A percentile compares a stretch with the other conserved stretches of the same genome.
Evolutionary conservation across 2,329 filamentous ascomycete species (phyloP).

Genomic region (Trichophyton mentagrophytes): DNA sequence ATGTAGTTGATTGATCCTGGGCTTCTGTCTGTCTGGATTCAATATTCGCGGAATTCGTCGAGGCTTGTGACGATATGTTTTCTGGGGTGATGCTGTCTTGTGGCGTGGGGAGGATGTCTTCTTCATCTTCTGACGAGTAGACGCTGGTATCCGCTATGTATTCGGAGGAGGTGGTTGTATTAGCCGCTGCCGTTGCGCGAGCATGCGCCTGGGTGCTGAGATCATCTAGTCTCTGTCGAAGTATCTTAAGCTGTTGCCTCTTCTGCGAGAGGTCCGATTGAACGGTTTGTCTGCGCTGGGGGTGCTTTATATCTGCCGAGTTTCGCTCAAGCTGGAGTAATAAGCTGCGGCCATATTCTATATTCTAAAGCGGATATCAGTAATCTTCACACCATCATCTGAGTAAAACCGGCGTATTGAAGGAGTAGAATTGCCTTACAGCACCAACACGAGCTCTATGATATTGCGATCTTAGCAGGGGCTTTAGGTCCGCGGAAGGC

Average conservation of each 20-base stretch:
- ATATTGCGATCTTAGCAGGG: constrained; percentile 28
- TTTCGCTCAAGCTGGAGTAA: constrained; percentile 31
- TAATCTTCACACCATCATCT: neutral
- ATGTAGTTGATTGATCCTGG: neutral
- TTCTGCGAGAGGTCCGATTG: constrained; percentile 31
- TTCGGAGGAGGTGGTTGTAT: neutral
- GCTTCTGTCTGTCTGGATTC: neutral
- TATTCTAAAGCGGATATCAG: constrained; percentile 23
- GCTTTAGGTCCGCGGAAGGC: constrained; percentile 24
- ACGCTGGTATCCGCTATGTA: constrained; percentile 7
- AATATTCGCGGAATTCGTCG: constrained; percentile 1
- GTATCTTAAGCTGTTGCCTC: constrained; percentile 22
- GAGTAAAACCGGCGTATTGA: neutral
- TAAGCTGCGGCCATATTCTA: constrained; percentile 33
- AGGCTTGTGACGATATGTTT: constrained; percentile 2
- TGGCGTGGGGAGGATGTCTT: constrained; percentile 21
- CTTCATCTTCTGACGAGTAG: constrained; percentile 16
- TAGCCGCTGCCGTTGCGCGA: neutral
- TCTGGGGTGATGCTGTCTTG: constrained; percentile 12
- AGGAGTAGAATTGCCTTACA: constrained; percentile 19
- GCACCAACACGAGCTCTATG: constrained; percentile 32
- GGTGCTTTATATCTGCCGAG: constrained; percentile 29
- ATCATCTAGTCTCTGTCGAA: constrained; percentile 24
- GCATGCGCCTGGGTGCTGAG: constrained; percentile 19
- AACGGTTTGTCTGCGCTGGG: constrained; percentile 24